Evolutionary conservation across 495 filamentous ascomycete genomes (phyloP).

Genomic region (Penicillium tannophilum): DNA sequence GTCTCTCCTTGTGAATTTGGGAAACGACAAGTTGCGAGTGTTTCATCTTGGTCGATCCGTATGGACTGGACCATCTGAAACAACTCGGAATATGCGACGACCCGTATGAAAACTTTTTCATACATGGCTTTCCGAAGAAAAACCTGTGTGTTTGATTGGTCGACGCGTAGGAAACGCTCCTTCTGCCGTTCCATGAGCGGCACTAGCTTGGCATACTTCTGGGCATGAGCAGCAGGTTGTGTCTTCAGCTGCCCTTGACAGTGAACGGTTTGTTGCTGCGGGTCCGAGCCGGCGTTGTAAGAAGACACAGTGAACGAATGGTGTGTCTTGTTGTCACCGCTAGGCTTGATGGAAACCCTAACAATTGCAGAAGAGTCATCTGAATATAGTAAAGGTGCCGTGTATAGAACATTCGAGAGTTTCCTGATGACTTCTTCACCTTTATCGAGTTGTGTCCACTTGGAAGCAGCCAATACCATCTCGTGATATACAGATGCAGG

Average conservation of each 20-base stretch:
- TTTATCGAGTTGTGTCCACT: not conserved
- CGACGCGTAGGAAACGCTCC: not conserved
- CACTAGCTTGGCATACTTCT: not conserved
- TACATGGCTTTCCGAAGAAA: not conserved
- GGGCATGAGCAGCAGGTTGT: not conserved
- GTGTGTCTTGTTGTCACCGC: not conserved
- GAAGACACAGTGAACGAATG: not conserved
- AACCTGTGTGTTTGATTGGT: not conserved
- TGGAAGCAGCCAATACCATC: not conserved
- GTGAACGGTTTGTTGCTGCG: not conserved
- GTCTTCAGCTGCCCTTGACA: not conserved
- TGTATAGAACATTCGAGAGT: not conserved
- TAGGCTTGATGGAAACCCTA: not conserved
- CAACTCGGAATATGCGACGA: not conserved
- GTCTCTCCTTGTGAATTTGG: not conserved
- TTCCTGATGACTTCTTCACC: not conserved
- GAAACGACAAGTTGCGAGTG: not conserved
- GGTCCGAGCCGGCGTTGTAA: not conserved
- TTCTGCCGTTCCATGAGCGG: not conserved
- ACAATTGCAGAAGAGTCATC: not conserved
- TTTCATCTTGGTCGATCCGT: not conserved
- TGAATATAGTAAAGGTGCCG: not conserved
- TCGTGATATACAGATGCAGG: constrained; percentile 4
- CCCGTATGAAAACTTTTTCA: not conserved
- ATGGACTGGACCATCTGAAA: not conserved